Percentiles rank a stretch among this genome's conserved stretches.
These are phyloP conservation scores for Cardiospermum halicacabum DNA, from an alignment of 345 rosid species.

Conservation along the genomic window DNA sequence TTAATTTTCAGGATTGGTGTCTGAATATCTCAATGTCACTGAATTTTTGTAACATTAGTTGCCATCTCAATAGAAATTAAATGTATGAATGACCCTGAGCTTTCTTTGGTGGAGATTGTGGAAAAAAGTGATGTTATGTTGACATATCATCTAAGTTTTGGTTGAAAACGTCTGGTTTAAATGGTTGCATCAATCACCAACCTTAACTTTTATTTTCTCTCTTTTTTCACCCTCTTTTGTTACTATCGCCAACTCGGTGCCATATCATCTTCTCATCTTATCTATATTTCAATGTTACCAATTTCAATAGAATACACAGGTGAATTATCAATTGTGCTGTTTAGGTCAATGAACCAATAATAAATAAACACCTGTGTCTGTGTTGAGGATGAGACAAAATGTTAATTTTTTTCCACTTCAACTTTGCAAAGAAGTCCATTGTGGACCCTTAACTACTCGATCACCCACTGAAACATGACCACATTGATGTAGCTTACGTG, in stretches of 20 bases:
- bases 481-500: conserved; percentile 7
- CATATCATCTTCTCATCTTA: background rate
- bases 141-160: background rate
- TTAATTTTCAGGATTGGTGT: background rate
- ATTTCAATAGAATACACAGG: background rate
- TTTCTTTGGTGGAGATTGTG: too few species aligned
- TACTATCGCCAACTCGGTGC: background rate
- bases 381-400: background rate
- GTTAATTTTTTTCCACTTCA: conserved; percentile 1
- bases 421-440: background rate
- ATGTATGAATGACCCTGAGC: too few species aligned
- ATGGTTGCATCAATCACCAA: background rate
- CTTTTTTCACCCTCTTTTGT: background rate
- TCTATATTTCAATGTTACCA: background rate
- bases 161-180: background rate
- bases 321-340: background rate
- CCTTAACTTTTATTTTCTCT: too few species aligned
- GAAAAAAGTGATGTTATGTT: too few species aligned
- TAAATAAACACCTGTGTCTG: background rate
- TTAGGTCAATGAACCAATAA: conserved; percentile 13
- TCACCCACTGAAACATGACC: background rate
- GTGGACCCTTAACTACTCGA: background rate
- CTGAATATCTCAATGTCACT: background rate
- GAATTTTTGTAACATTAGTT: conserved; percentile 6
- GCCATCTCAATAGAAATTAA: background rate